Evolutionary conservation across 164 flowering plant species (phyloP).

Genomic region (Magnolia kwangsiensis): DNA sequence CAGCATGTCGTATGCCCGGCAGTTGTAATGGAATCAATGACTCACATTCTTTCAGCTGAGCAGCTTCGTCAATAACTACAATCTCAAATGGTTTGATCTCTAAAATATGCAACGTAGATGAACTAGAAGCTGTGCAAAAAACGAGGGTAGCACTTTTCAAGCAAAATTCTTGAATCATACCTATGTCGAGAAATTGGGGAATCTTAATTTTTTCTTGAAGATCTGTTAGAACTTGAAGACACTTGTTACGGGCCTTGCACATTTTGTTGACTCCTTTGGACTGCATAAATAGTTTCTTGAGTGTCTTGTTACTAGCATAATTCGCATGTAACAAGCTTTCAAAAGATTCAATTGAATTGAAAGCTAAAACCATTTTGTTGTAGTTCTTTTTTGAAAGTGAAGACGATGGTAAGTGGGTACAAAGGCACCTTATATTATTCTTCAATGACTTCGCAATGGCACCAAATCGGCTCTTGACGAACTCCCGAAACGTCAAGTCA

Average conservation of each 20-base stretch:
- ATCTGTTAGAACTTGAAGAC: conserved; percentile 25
- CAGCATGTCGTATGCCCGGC: conserved; percentile 31
- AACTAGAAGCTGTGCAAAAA: conserved; percentile 49
- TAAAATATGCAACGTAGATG: conserved; percentile 16
- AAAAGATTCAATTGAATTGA: conserved; percentile 30
- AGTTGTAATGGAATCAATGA: conserved; percentile 47
- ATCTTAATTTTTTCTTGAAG: conserved; percentile 24
- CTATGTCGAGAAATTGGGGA: conserved; percentile 21
- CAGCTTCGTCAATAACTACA: conserved; percentile 55
- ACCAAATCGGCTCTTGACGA: not conserved
- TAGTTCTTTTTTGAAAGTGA: conserved; percentile 23
- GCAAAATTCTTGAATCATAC: conserved; percentile 20
- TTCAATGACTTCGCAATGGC: conserved; percentile 12
- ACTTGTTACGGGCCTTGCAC: conserved; percentile 11
- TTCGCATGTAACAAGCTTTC: conserved; percentile 24
- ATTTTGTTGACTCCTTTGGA: conserved; percentile 4
- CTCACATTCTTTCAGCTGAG: conserved; percentile 57
- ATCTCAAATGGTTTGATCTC: conserved; percentile 18
- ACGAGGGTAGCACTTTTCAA: conserved; percentile 24
- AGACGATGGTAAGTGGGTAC: conserved; percentile 41
- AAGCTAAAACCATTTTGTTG: conserved; percentile 19
- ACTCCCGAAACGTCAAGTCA: not conserved
- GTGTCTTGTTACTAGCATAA: conserved; percentile 25
- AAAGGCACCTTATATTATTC: conserved; percentile 32
- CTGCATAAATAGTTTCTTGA: conserved; percentile 36